These are phyloP conservation scores for Luffa acutangula DNA, from an alignment of 306 rosid species.

Conservation along the genomic window DNA sequence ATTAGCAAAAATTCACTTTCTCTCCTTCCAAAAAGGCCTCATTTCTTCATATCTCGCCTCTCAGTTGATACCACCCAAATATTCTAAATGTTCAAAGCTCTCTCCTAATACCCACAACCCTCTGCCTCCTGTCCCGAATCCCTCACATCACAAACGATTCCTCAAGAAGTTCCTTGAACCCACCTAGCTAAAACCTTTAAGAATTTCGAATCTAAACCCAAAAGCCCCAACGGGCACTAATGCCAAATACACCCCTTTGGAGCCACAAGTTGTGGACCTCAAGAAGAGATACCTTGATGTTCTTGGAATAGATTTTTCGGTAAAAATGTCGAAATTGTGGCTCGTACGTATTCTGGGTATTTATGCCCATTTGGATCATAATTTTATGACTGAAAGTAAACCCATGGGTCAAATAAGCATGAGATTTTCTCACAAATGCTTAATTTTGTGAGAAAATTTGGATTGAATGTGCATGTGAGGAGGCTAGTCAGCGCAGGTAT, in stretches of 20 bases:
- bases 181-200: conserved; percentile 1
- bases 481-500: conserved; percentile 81
- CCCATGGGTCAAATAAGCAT: too few species aligned
- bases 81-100: conserved; percentile 45
- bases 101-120: conserved; percentile 44
- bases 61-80: conserved; percentile 16
- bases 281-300: conserved; percentile 69
- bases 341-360: conserved; percentile 60
- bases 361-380: conserved; percentile 72
- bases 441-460: too few species aligned
- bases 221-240: background rate
- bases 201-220: conserved; percentile 14
- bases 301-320: conserved; percentile 67
- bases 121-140: conserved; percentile 20
- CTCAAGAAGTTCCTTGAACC: conserved; percentile 73
- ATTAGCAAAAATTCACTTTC: conserved; percentile 57
- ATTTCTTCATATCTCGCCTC: conserved; percentile 37
- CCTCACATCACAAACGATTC: conserved; percentile 62
- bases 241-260: conserved; percentile 57
- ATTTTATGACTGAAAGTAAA: conserved; percentile 70
- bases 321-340: conserved; percentile 68
- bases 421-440: too few species aligned
- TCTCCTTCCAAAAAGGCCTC: conserved; percentile 68
- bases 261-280: conserved; percentile 60
- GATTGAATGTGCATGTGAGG: conserved; percentile 78